Conservation (phyloP, 2,329 filamentous ascomycete genomes). For the Fonsecaea multimorphosa region DNA sequence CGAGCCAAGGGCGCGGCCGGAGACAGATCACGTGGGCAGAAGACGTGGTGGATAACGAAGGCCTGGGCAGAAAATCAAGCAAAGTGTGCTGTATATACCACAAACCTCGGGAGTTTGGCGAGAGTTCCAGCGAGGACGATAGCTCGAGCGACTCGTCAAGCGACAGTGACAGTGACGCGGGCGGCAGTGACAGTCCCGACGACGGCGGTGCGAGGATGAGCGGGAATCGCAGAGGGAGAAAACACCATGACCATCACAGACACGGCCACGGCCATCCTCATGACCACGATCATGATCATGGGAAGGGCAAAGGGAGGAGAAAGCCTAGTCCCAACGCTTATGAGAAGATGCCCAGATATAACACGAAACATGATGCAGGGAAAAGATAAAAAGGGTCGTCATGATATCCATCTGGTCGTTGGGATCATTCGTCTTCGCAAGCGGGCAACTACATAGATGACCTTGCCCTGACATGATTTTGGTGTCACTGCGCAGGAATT, state of each 20-base stretch:
- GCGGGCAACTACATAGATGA: neutral
- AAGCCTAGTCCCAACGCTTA: constrained; percentile 56
- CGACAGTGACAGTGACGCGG: constrained; percentile 52
- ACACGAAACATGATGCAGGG: constrained; percentile 21
- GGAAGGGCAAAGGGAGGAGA: constrained; percentile 41
- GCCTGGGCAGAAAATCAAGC: constrained; percentile 88
- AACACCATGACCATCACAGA: constrained; percentile 28
- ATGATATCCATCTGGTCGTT: neutral
- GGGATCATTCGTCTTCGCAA: neutral
- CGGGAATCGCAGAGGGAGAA: constrained; percentile 32
- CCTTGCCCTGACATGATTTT: neutral
- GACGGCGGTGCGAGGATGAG: constrained; percentile 39
- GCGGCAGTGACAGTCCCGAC: constrained; percentile 42
- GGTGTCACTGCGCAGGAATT: neutral
- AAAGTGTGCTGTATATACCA: constrained; percentile 99
- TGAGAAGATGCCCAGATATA: constrained; percentile 52
- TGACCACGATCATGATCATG: constrained; percentile 37
- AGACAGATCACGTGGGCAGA: constrained; percentile 89
- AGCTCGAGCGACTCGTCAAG: constrained; percentile 55
- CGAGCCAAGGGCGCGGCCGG: constrained; percentile 30
- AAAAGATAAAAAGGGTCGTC: constrained; percentile 9
- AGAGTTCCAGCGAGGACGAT: constrained; percentile 69
- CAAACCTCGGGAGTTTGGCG: constrained; percentile 77
- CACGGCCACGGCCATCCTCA: constrained; percentile 35
- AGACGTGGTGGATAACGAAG: constrained; percentile 93